A percentile compares a stretch with the other conserved stretches of the same genome.
These are phyloP conservation scores for Suillus ampliporus DNA, from an alignment of 768 basidiomycete genomes.

Conservation along the genomic window DNA sequence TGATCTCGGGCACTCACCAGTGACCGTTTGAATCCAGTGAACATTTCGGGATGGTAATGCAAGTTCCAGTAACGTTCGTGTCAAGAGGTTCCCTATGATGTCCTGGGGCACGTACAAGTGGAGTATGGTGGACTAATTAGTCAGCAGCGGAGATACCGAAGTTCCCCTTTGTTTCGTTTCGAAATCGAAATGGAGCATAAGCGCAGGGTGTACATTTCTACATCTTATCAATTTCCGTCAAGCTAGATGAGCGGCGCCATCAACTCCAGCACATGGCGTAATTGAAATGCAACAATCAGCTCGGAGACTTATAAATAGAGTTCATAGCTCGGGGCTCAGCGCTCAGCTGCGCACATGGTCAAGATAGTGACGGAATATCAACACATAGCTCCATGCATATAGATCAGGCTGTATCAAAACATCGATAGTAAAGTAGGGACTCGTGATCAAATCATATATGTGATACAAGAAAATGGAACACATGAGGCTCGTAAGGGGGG, in stretches of 20 bases:
- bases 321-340: too few relatives aligned
- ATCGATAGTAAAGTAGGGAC: not conserved
- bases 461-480: constrained; percentile 8
- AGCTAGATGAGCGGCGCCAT: too few relatives aligned
- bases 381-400: not conserved
- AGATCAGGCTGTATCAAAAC: not conserved
- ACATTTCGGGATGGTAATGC: constrained; percentile 28
- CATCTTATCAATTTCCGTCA: too few relatives aligned
- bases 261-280: too few relatives aligned
- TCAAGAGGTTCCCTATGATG: not conserved
- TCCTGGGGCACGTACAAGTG: too few relatives aligned
- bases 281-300: too few relatives aligned
- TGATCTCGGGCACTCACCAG: constrained; percentile 30
- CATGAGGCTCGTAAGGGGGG: not conserved
- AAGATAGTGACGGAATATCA: not conserved
- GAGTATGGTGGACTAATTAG: not conserved
- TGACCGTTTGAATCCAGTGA: constrained; percentile 43
- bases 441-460: constrained; percentile 2
- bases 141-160: too few relatives aligned
- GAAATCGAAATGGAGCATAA: too few relatives aligned
- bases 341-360: too few relatives aligned
- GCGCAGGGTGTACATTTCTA: too few relatives aligned
- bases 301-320: too few relatives aligned
- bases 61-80: not conserved
- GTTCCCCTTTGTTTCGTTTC: too few relatives aligned